phyloP scores from a whole-genome alignment of 2,329 filamentous ascomycete genomes.

The Fusarium virguliforme region DNA sequence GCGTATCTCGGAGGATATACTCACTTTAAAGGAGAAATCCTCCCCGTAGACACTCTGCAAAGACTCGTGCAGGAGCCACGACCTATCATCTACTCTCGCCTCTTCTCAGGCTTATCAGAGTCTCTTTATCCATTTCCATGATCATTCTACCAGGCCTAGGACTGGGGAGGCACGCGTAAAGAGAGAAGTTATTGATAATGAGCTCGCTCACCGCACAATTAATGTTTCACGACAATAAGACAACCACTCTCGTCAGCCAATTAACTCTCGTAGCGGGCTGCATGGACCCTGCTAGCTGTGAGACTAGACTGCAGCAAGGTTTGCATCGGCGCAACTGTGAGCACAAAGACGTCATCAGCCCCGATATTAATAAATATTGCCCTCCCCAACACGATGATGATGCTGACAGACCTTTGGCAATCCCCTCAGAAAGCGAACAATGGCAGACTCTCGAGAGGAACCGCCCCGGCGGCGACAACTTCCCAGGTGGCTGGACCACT shows the following conservation, averaged over 20 bases:
- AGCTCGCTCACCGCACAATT: not conserved
- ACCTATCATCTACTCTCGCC: not conserved
- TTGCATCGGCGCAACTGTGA: conserved; percentile 6
- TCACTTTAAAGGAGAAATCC: not conserved
- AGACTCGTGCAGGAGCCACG: not conserved
- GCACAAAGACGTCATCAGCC: conserved; percentile 15
- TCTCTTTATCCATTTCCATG: not conserved
- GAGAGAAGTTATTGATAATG: not conserved
- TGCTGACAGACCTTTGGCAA: not conserved
- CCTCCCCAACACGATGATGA: not conserved
- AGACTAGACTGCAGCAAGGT: not conserved
- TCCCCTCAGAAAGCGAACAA: not conserved
- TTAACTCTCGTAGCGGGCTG: conserved; percentile 9
- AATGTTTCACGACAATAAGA: conserved; percentile 2
- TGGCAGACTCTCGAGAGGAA: conserved; percentile 22
- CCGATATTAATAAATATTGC: conserved; percentile 11
- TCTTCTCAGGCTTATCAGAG: not conserved
- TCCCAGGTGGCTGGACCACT: conserved; percentile 61
- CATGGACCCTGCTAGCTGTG: not conserved
- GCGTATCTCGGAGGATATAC: too few species aligned
- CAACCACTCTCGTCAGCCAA: not conserved
- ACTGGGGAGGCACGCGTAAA: too few species aligned
- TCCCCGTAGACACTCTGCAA: not conserved
- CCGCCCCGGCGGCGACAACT: conserved; percentile 20
- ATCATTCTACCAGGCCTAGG: too few species aligned